phyloP scores from a whole-genome alignment of 2,329 filamentous ascomycete species.

The Cladophialophora bantiana region DNA sequence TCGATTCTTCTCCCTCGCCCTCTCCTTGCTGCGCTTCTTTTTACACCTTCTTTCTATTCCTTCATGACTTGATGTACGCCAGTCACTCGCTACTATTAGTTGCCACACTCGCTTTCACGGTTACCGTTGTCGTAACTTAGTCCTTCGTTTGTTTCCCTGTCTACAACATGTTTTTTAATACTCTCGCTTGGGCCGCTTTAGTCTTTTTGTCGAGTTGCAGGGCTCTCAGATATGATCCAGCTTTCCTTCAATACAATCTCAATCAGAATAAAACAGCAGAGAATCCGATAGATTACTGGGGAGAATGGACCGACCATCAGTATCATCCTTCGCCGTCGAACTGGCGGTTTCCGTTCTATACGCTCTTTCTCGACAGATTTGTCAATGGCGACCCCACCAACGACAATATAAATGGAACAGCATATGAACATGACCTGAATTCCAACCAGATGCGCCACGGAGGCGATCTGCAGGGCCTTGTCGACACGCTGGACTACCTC shows the following conservation, averaged over 20 bases:
- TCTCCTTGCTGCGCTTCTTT: constrained; percentile 8
- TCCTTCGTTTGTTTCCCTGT: constrained; percentile 25
- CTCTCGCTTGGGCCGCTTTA: constrained; percentile 18
- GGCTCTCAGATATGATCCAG: constrained; percentile 57
- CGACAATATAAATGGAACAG: constrained; percentile 67
- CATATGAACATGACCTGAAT: constrained; percentile 66
- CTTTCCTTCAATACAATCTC: constrained; percentile 63
- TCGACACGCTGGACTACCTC: constrained; percentile 69
- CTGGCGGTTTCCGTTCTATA: constrained; percentile 72
- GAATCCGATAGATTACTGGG: constrained; percentile 64
- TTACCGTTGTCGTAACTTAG: constrained; percentile 7
- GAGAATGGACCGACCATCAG: constrained; percentile 58
- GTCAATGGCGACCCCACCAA: constrained; percentile 71
- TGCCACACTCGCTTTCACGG: constrained; percentile 29
- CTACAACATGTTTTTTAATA: constrained; percentile 19
- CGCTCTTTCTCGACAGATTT: constrained; percentile 68
- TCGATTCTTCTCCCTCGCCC: constrained; percentile 12
- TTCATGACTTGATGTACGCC: constrained; percentile 13
- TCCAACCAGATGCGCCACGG: constrained; percentile 70
- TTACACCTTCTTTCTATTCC: constrained; percentile 4
- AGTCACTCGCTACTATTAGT: constrained; percentile 19
- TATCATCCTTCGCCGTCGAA: constrained; percentile 64
- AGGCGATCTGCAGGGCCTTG: constrained; percentile 64
- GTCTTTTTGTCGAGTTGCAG: constrained; percentile 27
- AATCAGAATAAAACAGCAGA: constrained; percentile 66